Conservation (phyloP, 1,139 yeast species). For the Candida dubliniensis region DNA sequence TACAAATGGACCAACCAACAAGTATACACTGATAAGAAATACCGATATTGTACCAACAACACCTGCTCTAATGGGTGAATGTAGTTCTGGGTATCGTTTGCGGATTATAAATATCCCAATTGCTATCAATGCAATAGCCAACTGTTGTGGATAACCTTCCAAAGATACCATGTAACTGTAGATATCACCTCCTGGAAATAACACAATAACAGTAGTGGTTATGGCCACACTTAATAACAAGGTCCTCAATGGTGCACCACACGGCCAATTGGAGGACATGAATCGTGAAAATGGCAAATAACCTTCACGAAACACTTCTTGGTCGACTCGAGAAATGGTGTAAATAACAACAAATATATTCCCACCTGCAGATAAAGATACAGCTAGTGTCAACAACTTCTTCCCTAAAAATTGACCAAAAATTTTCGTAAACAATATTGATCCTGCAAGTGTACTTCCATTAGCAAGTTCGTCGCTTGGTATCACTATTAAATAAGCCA, state of each 20-base stretch:
- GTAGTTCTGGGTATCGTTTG: conserved; percentile 42
- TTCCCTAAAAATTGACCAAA: conserved; percentile 55
- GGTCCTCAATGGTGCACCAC: conserved; percentile 56
- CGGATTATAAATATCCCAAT: conserved; percentile 54
- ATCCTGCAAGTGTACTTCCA: conserved; percentile 61
- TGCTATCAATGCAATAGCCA: conserved; percentile 50
- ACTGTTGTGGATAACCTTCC: conserved; percentile 67
- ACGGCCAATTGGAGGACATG: conserved; percentile 59
- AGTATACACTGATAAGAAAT: conserved; percentile 37
- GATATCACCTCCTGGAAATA: conserved; percentile 77
- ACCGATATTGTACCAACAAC: conserved; percentile 45
- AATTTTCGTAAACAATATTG: conserved; percentile 54
- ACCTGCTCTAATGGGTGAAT: conserved; percentile 52
- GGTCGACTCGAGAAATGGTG: conserved; percentile 60
- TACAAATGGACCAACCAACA: conserved; percentile 49
- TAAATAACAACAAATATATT: conserved; percentile 63
- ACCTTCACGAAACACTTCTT: conserved; percentile 65
- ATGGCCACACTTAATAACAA: conserved; percentile 36
- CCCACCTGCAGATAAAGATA: conserved; percentile 62
- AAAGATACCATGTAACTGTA: conserved; percentile 73
- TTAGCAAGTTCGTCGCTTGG: conserved; percentile 52
- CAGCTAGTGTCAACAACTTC: conserved; percentile 52
- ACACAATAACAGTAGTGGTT: conserved; percentile 46
- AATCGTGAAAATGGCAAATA: conserved; percentile 52
- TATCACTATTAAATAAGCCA: conserved; percentile 57